A percentile compares a stretch with the other conserved stretches of the same genome.
Conservation (phyloP, 108 stramenopile species). For the Fragilariopsis cylindrus region DNA sequence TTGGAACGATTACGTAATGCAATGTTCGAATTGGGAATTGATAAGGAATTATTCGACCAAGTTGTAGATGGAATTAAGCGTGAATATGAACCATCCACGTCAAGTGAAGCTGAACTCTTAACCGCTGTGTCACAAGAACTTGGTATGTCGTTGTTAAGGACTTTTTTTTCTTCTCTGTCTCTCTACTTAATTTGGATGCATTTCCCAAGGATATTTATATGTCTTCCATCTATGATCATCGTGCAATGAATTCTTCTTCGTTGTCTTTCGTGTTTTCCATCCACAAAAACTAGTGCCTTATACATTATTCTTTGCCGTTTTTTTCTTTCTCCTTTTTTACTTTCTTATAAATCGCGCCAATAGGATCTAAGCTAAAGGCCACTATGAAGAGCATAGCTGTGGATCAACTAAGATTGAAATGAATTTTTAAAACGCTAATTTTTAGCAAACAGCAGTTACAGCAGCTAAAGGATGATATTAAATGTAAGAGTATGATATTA, state of each 20-base stretch:
- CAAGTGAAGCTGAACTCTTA: slow-evolving; percentile 52
- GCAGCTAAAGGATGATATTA: no score
- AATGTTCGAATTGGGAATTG: slow-evolving; percentile 74
- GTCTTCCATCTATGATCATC: no score
- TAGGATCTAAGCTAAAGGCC: slow-evolving; percentile 57
- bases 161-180: neutral
- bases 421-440: neutral
- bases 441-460: no score
- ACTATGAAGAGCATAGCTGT: slow-evolving; percentile 78
- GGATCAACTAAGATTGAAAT: slow-evolving; percentile 73
- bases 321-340: no score
- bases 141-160: slow-evolving; percentile 29
- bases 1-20: slow-evolving; percentile 65
- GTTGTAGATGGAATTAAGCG: slow-evolving; percentile 74
- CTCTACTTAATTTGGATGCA: no score
- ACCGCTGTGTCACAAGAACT: slow-evolving; percentile 60
- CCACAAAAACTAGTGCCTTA: no score
- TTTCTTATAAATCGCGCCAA: neutral
- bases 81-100: slow-evolving; percentile 30
- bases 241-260: no score
- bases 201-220: no score
- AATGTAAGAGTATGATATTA: no score
- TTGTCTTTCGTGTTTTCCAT: no score
- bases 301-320: no score
- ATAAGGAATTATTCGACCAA: slow-evolving; percentile 81